Evolutionary conservation across 2,329 filamentous ascomycete genomes (phyloP), one percentile per base, ranked within the genome.

Genomic region (Leptographium flavum): DNA sequence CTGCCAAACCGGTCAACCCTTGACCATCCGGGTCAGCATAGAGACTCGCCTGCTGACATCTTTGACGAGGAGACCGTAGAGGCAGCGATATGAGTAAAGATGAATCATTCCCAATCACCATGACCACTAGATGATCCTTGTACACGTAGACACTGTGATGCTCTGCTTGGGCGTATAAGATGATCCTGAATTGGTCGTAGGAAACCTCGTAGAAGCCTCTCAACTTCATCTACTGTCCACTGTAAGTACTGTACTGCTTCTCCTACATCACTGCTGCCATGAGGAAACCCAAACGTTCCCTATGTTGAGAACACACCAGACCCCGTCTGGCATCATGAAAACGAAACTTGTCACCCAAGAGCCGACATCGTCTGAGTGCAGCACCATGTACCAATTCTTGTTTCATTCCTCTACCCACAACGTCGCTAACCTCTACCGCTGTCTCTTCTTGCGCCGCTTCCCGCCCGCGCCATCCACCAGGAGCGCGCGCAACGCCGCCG

Each of bases 401-500:
- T 23, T 14, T 40, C 19, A 4, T 28, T 21, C n/a, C 14, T n/a
- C 17, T 31, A 40, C n/a, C 32, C 15, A 40, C 9, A 32, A n/a
- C 17, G 15, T 31, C 25, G 9, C 14, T 30, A 19, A 17, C 25
- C 10, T n/a, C 25, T 19, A n/a, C 21, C 31, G 31, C 23, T 21
- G 31, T 3, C 23, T 10, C 25, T 25, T 40, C 27, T 22, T 23
- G 35, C 30, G 6, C 8, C 35, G n/a, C 35, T 27, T 19, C 5
- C 41, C 28, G 0, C 27, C 38, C 17, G 13, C n/a, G n/a, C 41
- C 49, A 37, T 36, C 41, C 49, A 57, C 45, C 46, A 63, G 45
- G 57, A 63, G 64, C 47, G 68, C 67, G 50, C 68, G 67, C 57
- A 81, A 58, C 28, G 73, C 69, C 47, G 71, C 68, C 21, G 70